Evolutionary conservation across 208 protist species (phyloP), one percentile per base, ranked within the genome.

Genomic region (Acanthamoeba polyphaga): DNA sequence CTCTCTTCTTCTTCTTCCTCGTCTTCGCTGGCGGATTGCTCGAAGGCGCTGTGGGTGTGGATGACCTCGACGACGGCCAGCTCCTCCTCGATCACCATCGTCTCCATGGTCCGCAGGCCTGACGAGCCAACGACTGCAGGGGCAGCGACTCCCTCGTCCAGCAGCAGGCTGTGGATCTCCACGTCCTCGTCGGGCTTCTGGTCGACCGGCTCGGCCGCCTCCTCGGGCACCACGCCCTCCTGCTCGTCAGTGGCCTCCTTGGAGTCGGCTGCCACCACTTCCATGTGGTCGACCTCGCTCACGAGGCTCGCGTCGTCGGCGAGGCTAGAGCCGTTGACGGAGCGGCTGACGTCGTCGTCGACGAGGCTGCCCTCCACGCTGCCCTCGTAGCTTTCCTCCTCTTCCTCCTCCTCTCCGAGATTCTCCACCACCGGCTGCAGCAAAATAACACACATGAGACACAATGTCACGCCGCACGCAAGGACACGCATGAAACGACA

Each of bases 141-240:
- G 58, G 58, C 22, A 10, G 38, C 72, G 32, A 78, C 70, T 27
- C 32, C 27, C n/a, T 88, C 80, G 34, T 88, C 80, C 32, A 88
- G 80, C 80, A 88, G 51, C 19, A 88, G 80, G 53, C 80, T 88
- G 53, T 88, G 80, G 27, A 88, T 88, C 80, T 88, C 80, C 51
- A 88, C 80, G 80, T 88, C 80, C 24, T 88, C 80, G 6, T 64
- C 51, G 43, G 43, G 19, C 46, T 64, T 43, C n/a, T 64, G 29
- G 24, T 84, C 51, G 29, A 27, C 46, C 43, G 19, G n/a, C 76
- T 8, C 27, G 6, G 13, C 80, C n/a, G 62, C 51, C 27, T 43
- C 80, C 38, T 64, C 72, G 72, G 32, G 32, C 7, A 53, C 43
- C 17, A 82, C 22, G 10, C 43, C 72, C 72, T 82, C 72, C 38